phyloP scores from a whole-genome alignment of 176 grass and related monocot genomes.

The Bromus sterilis region DNA sequence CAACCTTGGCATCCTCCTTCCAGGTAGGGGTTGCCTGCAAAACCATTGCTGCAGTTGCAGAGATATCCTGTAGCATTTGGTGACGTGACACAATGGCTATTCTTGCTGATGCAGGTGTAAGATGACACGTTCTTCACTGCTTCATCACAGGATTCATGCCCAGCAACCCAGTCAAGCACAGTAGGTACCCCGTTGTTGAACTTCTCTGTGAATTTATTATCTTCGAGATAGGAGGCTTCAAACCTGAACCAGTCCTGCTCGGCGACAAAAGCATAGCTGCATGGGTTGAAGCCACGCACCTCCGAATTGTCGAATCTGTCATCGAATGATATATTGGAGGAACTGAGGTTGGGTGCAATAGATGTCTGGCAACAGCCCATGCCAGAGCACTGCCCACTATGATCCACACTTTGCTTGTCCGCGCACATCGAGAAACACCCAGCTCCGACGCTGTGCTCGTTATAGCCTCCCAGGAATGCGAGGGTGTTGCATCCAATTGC shows the following conservation, averaged over 20 bases:
- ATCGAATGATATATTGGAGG: not conserved
- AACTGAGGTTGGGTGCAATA: slow-evolving; percentile 9
- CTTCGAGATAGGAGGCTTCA: slow-evolving; percentile 1
- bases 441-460: not conserved
- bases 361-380: slow-evolving; percentile 39
- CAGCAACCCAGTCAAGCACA: slow-evolving; percentile 35
- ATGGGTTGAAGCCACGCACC: not conserved
- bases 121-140: not conserved
- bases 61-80: slow-evolving; percentile 26
- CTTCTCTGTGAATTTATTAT: not conserved
- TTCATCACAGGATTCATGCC: not conserved
- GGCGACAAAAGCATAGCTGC: slow-evolving; percentile 17
- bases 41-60: not conserved
- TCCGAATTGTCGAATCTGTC: not conserved
- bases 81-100: slow-evolving; percentile 14
- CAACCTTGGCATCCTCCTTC: slow-evolving; percentile 29
- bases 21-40: slow-evolving; percentile 31
- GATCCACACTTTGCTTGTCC: not conserved
- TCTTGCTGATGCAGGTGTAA: slow-evolving; percentile 9
- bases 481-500: slow-evolving; percentile 19
- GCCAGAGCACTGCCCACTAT: slow-evolving; percentile 23
- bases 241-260: slow-evolving; percentile 33
- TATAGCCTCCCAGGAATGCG: slow-evolving; percentile 19
- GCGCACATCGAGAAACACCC: slow-evolving; percentile 22
- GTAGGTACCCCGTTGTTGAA: slow-evolving; percentile 7